Evolutionary conservation across 345 rosid genomes (phyloP).

Genomic region (Mangifera indica): DNA sequence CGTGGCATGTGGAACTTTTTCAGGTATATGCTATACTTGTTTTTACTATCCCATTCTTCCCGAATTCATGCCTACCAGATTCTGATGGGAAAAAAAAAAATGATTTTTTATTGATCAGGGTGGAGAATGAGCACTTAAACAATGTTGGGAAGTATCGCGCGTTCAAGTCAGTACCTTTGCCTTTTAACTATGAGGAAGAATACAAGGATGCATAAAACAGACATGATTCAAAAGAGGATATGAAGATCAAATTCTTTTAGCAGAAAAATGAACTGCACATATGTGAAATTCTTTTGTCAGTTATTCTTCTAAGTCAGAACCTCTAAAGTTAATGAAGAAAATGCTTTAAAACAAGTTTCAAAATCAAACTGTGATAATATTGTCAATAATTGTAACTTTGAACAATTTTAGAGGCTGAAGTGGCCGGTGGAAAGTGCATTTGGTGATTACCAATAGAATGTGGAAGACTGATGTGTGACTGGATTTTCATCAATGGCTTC

Average conservation of each 20-base stretch:
- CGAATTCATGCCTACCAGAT: no score
- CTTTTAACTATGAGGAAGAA: conserved; percentile 43
- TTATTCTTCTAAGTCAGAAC: not conserved
- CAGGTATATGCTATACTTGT: conserved; percentile 43
- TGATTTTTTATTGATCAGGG: conserved; percentile 35
- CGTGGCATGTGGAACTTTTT: conserved; percentile 89
- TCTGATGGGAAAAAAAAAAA: not conserved
- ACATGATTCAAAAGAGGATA: not conserved
- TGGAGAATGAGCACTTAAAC: conserved; percentile 90
- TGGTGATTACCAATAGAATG: not conserved
- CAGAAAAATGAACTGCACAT: not conserved
- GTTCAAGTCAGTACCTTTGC: conserved; percentile 75
- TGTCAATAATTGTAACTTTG: no score
- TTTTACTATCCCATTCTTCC: not conserved
- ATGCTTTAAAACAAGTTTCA: no score
- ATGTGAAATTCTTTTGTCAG: not conserved
- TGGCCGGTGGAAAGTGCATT: not conserved
- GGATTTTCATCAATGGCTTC: not conserved
- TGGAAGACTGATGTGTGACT: not conserved
- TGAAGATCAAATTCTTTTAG: not conserved
- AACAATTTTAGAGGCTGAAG: not conserved
- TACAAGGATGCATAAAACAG: conserved; percentile 12
- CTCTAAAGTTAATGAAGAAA: no score
- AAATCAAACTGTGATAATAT: no score
- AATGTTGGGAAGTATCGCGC: conserved; percentile 80